phyloP scores from a whole-genome alignment of 2,329 filamentous ascomycete genomes.

The Mariannaea sp. region DNA sequence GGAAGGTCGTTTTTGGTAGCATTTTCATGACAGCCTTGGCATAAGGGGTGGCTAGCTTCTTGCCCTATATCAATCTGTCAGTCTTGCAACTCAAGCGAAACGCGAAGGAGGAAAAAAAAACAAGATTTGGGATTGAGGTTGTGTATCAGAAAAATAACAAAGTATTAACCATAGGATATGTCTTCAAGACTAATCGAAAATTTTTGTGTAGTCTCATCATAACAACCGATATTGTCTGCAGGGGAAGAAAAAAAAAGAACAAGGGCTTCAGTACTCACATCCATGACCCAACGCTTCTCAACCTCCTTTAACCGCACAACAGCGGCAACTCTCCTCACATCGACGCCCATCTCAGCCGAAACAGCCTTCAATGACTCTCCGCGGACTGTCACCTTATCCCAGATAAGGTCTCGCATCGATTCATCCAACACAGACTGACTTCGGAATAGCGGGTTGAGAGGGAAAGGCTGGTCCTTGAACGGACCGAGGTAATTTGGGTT shows the following conservation, averaged over 20 bases:
- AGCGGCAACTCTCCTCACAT: conserved; percentile 82
- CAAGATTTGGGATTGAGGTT: conserved; percentile 8
- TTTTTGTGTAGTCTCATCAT: conserved; percentile 69
- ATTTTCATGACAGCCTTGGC: conserved; percentile 75
- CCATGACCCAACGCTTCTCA: conserved; percentile 74
- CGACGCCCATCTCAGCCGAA: conserved; percentile 76
- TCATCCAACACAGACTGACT: conserved; percentile 78
- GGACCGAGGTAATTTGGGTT: conserved; percentile 47
- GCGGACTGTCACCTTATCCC: conserved; percentile 66
- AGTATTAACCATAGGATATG: conserved; percentile 80
- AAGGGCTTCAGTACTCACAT: conserved; percentile 63
- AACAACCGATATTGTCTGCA: conserved; percentile 20
- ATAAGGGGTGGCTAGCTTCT: conserved; percentile 77
- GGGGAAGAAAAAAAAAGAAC: conserved; percentile 2
- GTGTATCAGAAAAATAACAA: conserved; percentile 38
- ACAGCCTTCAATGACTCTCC: conserved; percentile 75
- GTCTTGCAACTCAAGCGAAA: conserved; percentile 11
- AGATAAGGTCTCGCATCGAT: conserved; percentile 73
- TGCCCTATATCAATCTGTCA: conserved; percentile 62
- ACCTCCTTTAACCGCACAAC: conserved; percentile 85
- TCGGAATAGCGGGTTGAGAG: conserved; percentile 71
- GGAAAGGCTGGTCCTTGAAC: conserved; percentile 65
- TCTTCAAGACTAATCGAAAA: conserved; percentile 99
- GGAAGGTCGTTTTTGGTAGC: conserved; percentile 73
- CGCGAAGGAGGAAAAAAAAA: conserved; percentile 5